These are phyloP conservation scores for Russula brevipes DNA, from an alignment of 768 basidiomycete species.

Conservation along the genomic window DNA sequence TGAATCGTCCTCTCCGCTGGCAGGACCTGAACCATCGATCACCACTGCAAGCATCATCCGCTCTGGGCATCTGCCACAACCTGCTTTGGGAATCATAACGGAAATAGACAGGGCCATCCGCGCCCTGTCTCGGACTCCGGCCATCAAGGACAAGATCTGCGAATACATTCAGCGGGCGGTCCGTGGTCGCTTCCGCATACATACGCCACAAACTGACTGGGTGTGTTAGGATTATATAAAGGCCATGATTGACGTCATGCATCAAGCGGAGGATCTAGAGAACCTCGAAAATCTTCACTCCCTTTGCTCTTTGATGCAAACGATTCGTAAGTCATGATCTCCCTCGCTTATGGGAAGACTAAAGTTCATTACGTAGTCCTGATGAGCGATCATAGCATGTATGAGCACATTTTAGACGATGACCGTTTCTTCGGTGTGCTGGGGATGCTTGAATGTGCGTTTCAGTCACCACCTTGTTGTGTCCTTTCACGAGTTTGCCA, in stretches of 20 bases:
- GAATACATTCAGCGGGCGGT: slow-evolving; percentile 86
- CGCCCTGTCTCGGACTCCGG: slow-evolving; percentile 61
- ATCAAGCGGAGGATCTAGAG: slow-evolving; percentile 90
- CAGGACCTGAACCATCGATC: slow-evolving; percentile 51
- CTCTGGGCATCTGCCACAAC: slow-evolving; percentile 68
- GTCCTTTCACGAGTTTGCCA: slow-evolving; percentile 18
- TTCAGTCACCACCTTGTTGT: slow-evolving; percentile 13
- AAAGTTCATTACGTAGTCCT: slow-evolving; percentile 51
- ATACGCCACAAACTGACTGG: background rate
- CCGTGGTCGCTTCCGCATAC: slow-evolving; percentile 31
- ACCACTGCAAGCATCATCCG: slow-evolving; percentile 63
- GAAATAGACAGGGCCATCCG: slow-evolving; percentile 81
- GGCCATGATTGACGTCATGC: slow-evolving; percentile 75
- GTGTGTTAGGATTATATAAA: slow-evolving; percentile 76
- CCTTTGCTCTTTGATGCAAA: slow-evolving; percentile 88
- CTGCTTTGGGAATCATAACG: slow-evolving; percentile 68
- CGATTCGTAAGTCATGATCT: slow-evolving; percentile 62
- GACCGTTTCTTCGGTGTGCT: slow-evolving; percentile 89
- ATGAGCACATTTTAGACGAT: slow-evolving; percentile 92
- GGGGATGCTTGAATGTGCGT: slow-evolving; percentile 94
- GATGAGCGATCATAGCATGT: slow-evolving; percentile 90
- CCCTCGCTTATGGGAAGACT: background rate
- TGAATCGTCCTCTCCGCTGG: slow-evolving; percentile 55
- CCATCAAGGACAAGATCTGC: slow-evolving; percentile 77
- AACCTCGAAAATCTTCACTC: slow-evolving; percentile 86